Evolutionary conservation across 2,329 filamentous ascomycete genomes (phyloP).

Genomic region (Apiospora marii): DNA sequence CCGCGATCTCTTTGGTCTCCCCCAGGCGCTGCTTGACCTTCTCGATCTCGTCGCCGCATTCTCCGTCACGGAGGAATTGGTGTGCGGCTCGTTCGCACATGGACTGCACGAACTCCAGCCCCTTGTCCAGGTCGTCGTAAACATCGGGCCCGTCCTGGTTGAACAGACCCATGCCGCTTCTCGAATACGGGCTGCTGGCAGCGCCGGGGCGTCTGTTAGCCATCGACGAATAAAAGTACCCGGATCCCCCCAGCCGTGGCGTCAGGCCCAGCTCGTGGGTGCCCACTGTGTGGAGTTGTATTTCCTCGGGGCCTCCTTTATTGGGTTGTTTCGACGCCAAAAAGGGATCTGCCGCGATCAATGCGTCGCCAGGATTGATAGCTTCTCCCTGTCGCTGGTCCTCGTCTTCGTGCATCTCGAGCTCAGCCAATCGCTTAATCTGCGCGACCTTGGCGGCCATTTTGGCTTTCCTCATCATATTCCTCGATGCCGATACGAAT

Average conservation of each 20-base stretch:
- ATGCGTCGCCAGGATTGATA: constrained; percentile 33
- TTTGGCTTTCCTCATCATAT: constrained; percentile 86
- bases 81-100: constrained; percentile 89
- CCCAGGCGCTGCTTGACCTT: constrained; percentile 72
- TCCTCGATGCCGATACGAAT: constrained; percentile 80
- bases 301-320: constrained; percentile 42
- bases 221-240: neutral
- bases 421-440: constrained; percentile 66
- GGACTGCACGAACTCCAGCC: constrained; percentile 79
- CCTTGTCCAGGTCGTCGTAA: constrained; percentile 79
- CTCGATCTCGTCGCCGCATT: constrained; percentile 79
- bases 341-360: constrained; percentile 35
- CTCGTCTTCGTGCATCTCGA: constrained; percentile 62
- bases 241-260: constrained; percentile 30
- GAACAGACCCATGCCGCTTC: constrained; percentile 23
- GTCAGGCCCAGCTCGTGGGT: constrained; percentile 41
- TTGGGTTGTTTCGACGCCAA: constrained; percentile 28
- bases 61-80: constrained; percentile 86
- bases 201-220: neutral
- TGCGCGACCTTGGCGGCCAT: constrained; percentile 79
- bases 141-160: constrained; percentile 49
- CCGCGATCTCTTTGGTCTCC: constrained; percentile 68
- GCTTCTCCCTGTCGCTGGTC: constrained; percentile 32
- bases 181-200: constrained; percentile 9
- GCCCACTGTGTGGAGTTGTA: constrained; percentile 47